These are phyloP conservation scores for Hypomontagnella monticulosa DNA, from an alignment of 495 filamentous ascomycete genomes.

Conservation along the genomic window DNA sequence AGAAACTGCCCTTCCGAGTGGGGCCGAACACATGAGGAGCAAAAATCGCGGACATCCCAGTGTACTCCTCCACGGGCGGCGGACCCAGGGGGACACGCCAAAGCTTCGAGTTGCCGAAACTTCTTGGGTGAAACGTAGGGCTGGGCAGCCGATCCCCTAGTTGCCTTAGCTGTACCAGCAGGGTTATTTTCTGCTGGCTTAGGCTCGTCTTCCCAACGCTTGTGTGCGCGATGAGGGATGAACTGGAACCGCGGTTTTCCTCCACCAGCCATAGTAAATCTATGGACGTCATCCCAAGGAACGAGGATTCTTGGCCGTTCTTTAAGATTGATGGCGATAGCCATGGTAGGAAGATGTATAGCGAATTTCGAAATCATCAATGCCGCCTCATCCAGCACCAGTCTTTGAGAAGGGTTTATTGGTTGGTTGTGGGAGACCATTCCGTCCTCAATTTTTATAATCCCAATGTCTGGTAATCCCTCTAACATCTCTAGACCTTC, in stretches of 20 bases:
- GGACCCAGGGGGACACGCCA: conserved; percentile 67
- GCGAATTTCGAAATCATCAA: conserved; percentile 74
- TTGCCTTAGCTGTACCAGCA: conserved; percentile 1
- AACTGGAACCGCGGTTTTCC: conserved; percentile 40
- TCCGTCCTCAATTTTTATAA: conserved; percentile 60
- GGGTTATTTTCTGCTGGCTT: conserved; percentile 26
- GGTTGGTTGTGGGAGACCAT: conserved; percentile 56
- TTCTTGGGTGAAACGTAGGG: conserved; percentile 51
- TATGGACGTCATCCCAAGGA: conserved; percentile 63
- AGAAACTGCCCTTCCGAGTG: conserved; percentile 77
- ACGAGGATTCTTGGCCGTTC: conserved; percentile 80
- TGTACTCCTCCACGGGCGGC: conserved; percentile 61
- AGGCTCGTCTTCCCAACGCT: conserved; percentile 48
- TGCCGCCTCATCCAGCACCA: conserved; percentile 68
- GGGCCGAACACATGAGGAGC: conserved; percentile 67
- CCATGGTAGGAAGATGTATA: conserved; percentile 80
- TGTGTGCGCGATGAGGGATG: conserved; percentile 45
- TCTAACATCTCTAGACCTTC: conserved; percentile 45
- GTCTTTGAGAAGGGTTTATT: conserved; percentile 56
- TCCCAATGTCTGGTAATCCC: conserved; percentile 38
- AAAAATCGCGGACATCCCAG: conserved; percentile 66
- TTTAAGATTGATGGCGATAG: conserved; percentile 80
- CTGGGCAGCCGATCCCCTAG: conserved; percentile 25
- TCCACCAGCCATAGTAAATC: conserved; percentile 50
- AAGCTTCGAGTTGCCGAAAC: conserved; percentile 61